Evolutionary conservation across 768 basidiomycete genomes (phyloP), one percentile per base, ranked within the genome.

Genomic region (Pulveroboletus sp.): DNA sequence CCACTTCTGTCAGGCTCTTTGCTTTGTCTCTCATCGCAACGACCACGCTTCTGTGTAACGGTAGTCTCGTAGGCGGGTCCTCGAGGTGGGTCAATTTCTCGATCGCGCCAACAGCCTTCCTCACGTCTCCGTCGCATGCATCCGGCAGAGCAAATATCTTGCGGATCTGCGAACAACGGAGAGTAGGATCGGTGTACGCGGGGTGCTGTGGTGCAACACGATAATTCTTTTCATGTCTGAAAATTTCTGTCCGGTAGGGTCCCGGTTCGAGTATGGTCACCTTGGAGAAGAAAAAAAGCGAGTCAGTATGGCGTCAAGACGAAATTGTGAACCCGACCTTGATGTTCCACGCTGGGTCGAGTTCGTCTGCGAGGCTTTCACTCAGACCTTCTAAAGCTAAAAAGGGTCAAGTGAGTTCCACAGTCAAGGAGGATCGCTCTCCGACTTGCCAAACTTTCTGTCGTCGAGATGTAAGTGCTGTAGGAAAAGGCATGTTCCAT

Each of bases 151-250:
- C 6, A 29, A 29, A 29, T 12, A 24, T 8, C 2, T 16, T 26
- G 11, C 26, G 40, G 6, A 11, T n/a, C 40, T 41, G 14, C n/a
- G 16, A 5, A 10, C 32, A 5, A 37, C 4, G 2, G 54, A 35
- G 16, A 6, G 16, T 1, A 31, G 26, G 10, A 22, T 53, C 32
- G 0, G 38, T 13, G 36, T 53, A 59, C 32, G 51, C 47, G 12
- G 56, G 41, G 34, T 58, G 56, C 30, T 32, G 44, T 27, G 46
- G 57, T 6, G 20, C 32, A 6, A 10, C 7, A 13, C 14, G 41
- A 17, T 35, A 23, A 16, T 49, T 54, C 2, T 23, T 43, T 5
- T 47, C 27, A 12, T 6, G 27, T 29, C 12, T 41, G 12, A 3
- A 8, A 6, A 50, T 30, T 4, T 40, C 27, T 29, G 27, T 29